Evolutionary conservation across 1,139 yeast species (phyloP), one percentile per base, ranked within the genome.

Genomic region (Waltiozyma sp.): DNA sequence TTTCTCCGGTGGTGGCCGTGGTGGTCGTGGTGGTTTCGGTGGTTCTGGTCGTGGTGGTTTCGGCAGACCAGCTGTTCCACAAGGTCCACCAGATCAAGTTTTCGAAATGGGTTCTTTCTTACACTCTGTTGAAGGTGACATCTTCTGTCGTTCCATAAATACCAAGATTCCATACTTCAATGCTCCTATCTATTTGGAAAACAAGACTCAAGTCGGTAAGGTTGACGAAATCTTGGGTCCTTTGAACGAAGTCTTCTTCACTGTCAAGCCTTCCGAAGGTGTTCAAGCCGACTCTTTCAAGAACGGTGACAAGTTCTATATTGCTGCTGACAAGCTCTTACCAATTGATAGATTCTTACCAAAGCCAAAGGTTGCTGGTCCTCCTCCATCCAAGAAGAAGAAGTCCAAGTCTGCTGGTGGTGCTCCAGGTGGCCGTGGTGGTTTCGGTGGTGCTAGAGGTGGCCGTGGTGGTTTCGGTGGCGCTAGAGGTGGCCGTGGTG

Each of bases 141-240:
- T 93, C 61, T 95, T 93, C 44, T 91, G 97, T 70, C 87, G 91
- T 60, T 87, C 96, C 41, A 85, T 85, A 59, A 91, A 91, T 65
- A 77, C 86, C 48, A 91, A 91, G 71, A 75, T 93, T 54, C 99
- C 99, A 57, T 93, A 91, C 66, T 93, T 93, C 76, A 93, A 93
- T 68, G 99, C 99, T 26, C 98, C 98, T 62, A 89, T 93, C 60
- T 93, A 83, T 64, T 76, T 91, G 55, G 97, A 91, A 64, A 91
- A 91, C 73, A 83, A 82, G 73, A 84, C 95, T 28, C 93, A 85
- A 61, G 80, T 93, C 44, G 99, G 99, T 57, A 93, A 93, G 67
- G 95, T 93, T 46, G 99, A 93, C 63, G 99, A 93, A 71, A 91
- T 93, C 53, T 73, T 93, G 57, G 99, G 99, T 43, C 97, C 98